Conservation (phyloP, 2,329 filamentous ascomycete species). For the Biscogniauxia marginata region DNA sequence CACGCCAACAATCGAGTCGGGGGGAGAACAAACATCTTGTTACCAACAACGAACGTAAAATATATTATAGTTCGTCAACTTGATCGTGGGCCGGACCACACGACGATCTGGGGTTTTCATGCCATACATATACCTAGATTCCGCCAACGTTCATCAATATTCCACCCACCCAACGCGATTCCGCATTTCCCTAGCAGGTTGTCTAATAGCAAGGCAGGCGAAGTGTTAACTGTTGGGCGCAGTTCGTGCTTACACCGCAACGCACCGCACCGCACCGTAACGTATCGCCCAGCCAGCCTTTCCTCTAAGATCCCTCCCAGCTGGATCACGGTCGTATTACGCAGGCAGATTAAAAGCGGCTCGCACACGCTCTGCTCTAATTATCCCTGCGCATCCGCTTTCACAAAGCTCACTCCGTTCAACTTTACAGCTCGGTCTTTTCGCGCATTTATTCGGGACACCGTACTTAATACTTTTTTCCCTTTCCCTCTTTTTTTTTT, state of each 20-base stretch:
- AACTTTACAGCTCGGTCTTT: conserved; percentile 1
- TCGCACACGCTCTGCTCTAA: conserved; percentile 22
- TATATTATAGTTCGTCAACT: conserved; percentile 16
- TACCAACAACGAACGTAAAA: conserved; percentile 4
- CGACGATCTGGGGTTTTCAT: conserved; percentile 17
- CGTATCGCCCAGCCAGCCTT: conserved; percentile 10
- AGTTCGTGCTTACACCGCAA: conserved; percentile 31
- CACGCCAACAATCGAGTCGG: background rate
- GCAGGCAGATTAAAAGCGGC: conserved; percentile 20
- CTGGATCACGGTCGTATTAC: conserved; percentile 22
- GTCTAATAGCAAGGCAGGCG: conserved; percentile 12
- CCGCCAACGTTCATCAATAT: background rate
- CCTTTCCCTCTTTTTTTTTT: background rate
- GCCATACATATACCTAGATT: conserved; percentile 3
- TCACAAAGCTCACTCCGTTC: conserved; percentile 14
- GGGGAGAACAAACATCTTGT: background rate
- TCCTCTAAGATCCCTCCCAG: conserved; percentile 4
- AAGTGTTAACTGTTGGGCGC: conserved; percentile 24
- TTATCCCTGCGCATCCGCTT: conserved; percentile 17
- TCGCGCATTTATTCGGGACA: conserved; percentile 11
- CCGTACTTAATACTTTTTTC: background rate
- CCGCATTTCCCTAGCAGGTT: background rate
- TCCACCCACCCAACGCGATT: background rate
- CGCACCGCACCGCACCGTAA: conserved; percentile 19
- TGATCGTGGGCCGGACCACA: conserved; percentile 27